Evolutionary conservation across 2,329 filamentous ascomycete genomes (phyloP).

Genomic region (Aspergillus brasiliensis): DNA sequence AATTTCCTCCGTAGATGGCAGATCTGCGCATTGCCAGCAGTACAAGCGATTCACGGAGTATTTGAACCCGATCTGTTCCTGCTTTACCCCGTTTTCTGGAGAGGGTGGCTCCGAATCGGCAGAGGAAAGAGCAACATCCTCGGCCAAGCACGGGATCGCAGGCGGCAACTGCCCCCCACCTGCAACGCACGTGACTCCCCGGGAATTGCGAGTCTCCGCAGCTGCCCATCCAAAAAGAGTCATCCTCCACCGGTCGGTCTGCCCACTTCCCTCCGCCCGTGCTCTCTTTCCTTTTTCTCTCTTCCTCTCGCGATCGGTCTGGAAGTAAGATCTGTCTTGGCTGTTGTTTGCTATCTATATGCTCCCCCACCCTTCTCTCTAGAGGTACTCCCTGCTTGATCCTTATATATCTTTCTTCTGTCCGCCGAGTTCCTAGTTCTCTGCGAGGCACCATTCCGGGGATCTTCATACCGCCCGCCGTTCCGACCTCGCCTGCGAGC

Average conservation of each 20-base stretch:
- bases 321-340: too few relatives aligned
- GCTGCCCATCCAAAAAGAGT: constrained; percentile 17
- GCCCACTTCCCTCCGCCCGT: constrained; percentile 11
- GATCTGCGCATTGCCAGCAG: not conserved
- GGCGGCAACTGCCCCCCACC: not conserved
- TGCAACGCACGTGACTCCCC: constrained; percentile 30
- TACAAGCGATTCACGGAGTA: not conserved
- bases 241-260: constrained; percentile 11
- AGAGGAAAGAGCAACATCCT: constrained; percentile 9
- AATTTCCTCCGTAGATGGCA: not conserved
- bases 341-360: not conserved
- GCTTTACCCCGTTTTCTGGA: not conserved
- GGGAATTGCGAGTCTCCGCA: constrained; percentile 27
- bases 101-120: constrained; percentile 5
- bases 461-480: constrained; percentile 9
- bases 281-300: not conserved
- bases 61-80: not conserved
- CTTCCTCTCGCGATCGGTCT: not conserved
- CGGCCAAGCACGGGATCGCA: constrained; percentile 25
- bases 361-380: not conserved
- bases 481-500: constrained; percentile 12
- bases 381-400: not conserved
- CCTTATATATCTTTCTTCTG: not conserved
- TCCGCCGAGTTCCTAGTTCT: not conserved
- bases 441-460: constrained; percentile 2